Evolutionary conservation across 768 basidiomycete genomes (phyloP).

Genomic region (Chalciporus pseudorubinellus): DNA sequence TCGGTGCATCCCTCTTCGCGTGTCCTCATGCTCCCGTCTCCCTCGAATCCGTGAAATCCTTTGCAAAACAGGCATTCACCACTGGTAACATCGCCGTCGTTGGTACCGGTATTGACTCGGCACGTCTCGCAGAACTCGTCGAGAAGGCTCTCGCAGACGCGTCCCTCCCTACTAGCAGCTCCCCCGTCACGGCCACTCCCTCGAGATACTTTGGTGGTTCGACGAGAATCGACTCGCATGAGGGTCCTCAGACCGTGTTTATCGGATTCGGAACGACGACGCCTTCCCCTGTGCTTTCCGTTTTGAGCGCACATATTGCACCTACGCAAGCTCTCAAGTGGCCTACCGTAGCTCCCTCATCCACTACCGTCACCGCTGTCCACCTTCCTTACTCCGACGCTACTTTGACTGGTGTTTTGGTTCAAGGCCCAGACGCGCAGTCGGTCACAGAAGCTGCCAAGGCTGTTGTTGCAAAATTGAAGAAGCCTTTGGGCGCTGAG

Average conservation of each 20-base stretch:
- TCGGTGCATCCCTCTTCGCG: conserved; percentile 88
- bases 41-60: conserved; percentile 68
- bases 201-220: conserved; percentile 81
- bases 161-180: conserved; percentile 31
- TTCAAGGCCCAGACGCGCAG: conserved; percentile 64
- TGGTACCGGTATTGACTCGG: conserved; percentile 81
- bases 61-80: conserved; percentile 69
- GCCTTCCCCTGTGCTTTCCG: conserved; percentile 68
- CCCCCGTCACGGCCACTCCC: conserved; percentile 28
- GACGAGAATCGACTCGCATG: conserved; percentile 64
- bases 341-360: conserved; percentile 59
- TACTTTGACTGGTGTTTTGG: conserved; percentile 76
- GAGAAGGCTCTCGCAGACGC: conserved; percentile 56
- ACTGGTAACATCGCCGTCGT: conserved; percentile 82
- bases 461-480: conserved; percentile 65
- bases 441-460: conserved; percentile 68
- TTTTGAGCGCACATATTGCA: conserved; percentile 78
- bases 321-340: conserved; percentile 84
- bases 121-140: conserved; percentile 67
- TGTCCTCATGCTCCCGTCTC: conserved; percentile 63
- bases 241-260: conserved; percentile 72
- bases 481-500: conserved; percentile 57
- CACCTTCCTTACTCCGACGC: conserved; percentile 92
- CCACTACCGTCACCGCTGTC: conserved; percentile 67
- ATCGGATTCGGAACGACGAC: conserved; percentile 82